These are phyloP conservation scores for Colletotrichum shisoi DNA, from an alignment of 2,329 filamentous ascomycete genomes.

Conservation along the genomic window DNA sequence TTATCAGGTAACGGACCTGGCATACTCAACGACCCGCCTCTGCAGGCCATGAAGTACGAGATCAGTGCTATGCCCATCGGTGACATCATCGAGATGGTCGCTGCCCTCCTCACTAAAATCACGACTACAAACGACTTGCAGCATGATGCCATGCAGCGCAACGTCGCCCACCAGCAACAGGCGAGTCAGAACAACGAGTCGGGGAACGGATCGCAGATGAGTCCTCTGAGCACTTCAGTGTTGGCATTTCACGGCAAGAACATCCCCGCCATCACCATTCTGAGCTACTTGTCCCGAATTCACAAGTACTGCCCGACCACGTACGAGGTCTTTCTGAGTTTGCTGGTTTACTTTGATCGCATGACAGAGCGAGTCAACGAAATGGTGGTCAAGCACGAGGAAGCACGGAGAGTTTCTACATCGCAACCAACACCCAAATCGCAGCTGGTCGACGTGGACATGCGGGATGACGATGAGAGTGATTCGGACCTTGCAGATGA, in stretches of 20 bases:
- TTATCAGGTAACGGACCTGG: slow-evolving; percentile 62
- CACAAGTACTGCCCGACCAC: slow-evolving; percentile 99
- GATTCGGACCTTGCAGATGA: slow-evolving; percentile 62
- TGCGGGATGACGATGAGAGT: slow-evolving; percentile 55
- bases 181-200: slow-evolving; percentile 57
- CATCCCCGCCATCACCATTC: slow-evolving; percentile 93
- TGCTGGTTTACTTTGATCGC: slow-evolving; percentile 96
- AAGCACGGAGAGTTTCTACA: slow-evolving; percentile 54
- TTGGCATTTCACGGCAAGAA: slow-evolving; percentile 98
- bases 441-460: slow-evolving; percentile 46
- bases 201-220: slow-evolving; percentile 66
- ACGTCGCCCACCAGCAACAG: slow-evolving; percentile 66
- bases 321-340: slow-evolving; percentile 94
- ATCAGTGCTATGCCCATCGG: slow-evolving; percentile 97
- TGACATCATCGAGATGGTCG: slow-evolving; percentile 99
- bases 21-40: slow-evolving; percentile 59
- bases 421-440: slow-evolving; percentile 42
- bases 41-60: slow-evolving; percentile 77
- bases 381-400: slow-evolving; percentile 73
- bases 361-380: slow-evolving; percentile 98
- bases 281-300: slow-evolving; percentile 93
- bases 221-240: slow-evolving; percentile 70
- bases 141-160: slow-evolving; percentile 87
- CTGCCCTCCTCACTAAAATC: slow-evolving; percentile 93
- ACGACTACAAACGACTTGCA: slow-evolving; percentile 95